Evolutionary conservation across 192 early-diverging fungal genomes (phyloP).

Genomic region (Physocladia obscura): DNA sequence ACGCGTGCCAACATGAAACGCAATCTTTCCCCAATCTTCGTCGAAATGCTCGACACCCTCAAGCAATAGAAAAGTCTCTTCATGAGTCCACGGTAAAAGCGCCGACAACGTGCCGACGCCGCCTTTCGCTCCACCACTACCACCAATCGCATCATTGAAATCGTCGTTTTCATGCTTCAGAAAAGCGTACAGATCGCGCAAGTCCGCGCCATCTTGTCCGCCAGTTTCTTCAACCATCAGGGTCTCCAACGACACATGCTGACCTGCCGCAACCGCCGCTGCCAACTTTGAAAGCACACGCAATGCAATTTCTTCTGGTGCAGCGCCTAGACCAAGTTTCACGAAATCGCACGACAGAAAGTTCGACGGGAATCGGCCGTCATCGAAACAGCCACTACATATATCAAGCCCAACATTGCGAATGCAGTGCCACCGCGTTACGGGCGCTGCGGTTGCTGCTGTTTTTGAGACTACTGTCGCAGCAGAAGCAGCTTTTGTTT

Average conservation of each 20-base stretch:
- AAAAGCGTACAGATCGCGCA: no score
- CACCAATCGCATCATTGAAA: slow-evolving; percentile 16
- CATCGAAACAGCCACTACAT: slow-evolving; percentile 85
- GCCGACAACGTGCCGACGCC: not conserved
- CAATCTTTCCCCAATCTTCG: slow-evolving; percentile 88
- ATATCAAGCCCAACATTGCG: slow-evolving; percentile 56
- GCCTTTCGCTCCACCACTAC: slow-evolving; percentile 33
- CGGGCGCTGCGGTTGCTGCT: slow-evolving; percentile 6
- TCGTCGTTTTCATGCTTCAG: not conserved
- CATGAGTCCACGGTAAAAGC: slow-evolving; percentile 72
- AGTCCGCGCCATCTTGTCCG: not conserved
- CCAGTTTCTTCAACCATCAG: not conserved
- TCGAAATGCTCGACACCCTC: slow-evolving; percentile 93
- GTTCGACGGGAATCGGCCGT: slow-evolving; percentile 86
- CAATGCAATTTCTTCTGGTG: not conserved
- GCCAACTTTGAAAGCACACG: not conserved
- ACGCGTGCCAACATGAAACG: slow-evolving; percentile 90
- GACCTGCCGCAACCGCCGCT: not conserved
- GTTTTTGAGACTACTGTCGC: not conserved
- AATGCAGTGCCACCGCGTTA: slow-evolving; percentile 22
- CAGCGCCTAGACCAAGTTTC: slow-evolving; percentile 27
- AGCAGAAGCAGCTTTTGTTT: not conserved
- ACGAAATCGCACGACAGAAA: slow-evolving; percentile 87
- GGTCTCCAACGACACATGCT: not conserved
- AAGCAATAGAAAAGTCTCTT: slow-evolving; percentile 82